These are phyloP conservation scores for Hyparrhenia diplandra DNA, from an alignment of 176 grass and related monocot genomes.

Conservation along the genomic window DNA sequence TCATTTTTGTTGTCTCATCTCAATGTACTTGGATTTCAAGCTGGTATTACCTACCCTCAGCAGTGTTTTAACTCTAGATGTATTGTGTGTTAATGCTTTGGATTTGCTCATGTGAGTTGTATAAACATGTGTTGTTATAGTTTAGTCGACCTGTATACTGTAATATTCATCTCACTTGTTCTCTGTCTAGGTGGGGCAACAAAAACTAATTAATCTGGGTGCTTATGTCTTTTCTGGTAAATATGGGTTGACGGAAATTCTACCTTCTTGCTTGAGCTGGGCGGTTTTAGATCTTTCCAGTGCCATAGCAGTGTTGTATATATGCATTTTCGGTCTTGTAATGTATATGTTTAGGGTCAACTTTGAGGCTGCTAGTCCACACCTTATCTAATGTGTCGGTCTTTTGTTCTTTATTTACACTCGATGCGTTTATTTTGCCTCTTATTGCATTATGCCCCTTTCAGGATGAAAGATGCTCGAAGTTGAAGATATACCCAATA, in stretches of 20 bases:
- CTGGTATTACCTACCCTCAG: background rate
- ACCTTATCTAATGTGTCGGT: background rate
- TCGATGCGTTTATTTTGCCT: background rate
- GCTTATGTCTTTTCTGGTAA: background rate
- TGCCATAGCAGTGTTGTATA: background rate
- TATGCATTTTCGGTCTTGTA: background rate
- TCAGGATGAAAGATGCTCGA: conserved; percentile 98
- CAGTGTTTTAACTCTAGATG: background rate
- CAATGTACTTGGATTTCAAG: background rate
- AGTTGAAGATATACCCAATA: conserved; percentile 98
- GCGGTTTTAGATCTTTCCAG: background rate
- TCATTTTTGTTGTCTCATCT: background rate
- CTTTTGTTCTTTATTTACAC: background rate
- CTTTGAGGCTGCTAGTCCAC: background rate
- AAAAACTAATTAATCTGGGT: background rate
- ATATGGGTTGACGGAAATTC: background rate
- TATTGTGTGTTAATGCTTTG: background rate
- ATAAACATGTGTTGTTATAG: background rate
- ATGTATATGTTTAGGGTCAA: background rate
- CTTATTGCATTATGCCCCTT: conserved; percentile 18
- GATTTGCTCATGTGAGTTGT: background rate
- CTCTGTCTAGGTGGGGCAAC: background rate
- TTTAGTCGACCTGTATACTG: background rate
- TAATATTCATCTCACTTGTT: background rate
- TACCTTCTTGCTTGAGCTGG: background rate